Base-by-base conservation (phyloP, 2,329 filamentous ascomycete genomes). In the Lachnum nothofagi region DNA sequence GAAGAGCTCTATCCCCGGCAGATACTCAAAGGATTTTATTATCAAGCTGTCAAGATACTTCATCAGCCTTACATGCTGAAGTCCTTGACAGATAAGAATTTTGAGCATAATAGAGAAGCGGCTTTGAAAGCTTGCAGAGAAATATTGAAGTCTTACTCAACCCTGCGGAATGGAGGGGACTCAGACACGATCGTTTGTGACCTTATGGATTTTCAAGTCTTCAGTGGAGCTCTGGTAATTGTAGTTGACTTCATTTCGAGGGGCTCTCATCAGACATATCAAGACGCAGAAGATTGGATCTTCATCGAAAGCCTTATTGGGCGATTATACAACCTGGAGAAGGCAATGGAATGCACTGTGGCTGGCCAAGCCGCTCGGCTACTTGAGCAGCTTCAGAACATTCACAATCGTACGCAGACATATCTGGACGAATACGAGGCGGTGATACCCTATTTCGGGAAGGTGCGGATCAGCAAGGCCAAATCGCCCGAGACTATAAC, bases 51-150 rank as follows among this genome's bases (percentile, higher is more conserved):
- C 22, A 65, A 70, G 37, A 48, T 72, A 34, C 58, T 75, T 10
- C 73, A 76, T 51, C 60, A 75, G 34, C 73, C 73, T 0, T 73
- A 73, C 48, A 70, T 75, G 64, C 60, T 73, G 12, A 67, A 68
- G 45, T 64, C 67, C 0, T 62, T 62, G 5, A 44, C 54, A 2
- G 66, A 74, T 20, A 56, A 60, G 20, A 60, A 59, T 33, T 73
- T 68, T 49, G 63, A 66, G 44, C 66, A 67, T 48, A 74, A 67
- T 35, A 66, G 68, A 27, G 51, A 60, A 6, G 59, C 64, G 10
- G 67, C 70, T 2, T 57, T 75, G 19, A 67, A 72, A 27, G 69
- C 70, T 1, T 65, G 71, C 9, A 65, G 72, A 40, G 66, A 68
- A 29, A 14, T n/a, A 9, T 10, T 34, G 5, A 34, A 34, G 35